phyloP scores from a whole-genome alignment of 192 early-diverging fungal species.

The Coemansia sp. region DNA sequence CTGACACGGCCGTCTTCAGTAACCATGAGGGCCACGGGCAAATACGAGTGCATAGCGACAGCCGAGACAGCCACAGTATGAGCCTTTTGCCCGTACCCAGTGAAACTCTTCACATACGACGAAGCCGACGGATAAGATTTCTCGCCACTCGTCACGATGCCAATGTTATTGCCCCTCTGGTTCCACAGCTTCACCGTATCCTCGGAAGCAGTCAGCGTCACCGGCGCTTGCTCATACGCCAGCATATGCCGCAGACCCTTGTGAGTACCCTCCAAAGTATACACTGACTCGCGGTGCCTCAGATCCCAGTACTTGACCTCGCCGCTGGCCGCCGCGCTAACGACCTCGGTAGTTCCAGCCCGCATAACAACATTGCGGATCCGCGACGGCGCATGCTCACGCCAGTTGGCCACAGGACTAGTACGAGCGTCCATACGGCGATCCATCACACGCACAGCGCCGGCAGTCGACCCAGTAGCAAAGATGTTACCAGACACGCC shows the following conservation, averaged over 20 bases:
- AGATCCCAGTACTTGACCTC: constrained; percentile 56
- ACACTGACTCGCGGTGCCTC: constrained; percentile 26
- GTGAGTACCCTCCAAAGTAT: constrained; percentile 38
- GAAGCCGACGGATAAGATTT: constrained; percentile 20
- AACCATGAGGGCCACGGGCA: constrained; percentile 51
- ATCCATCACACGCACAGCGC: constrained; percentile 55
- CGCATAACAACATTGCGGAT: constrained; percentile 45
- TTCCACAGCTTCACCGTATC: constrained; percentile 56
- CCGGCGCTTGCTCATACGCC: constrained; percentile 47
- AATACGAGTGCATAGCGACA: constrained; percentile 43
- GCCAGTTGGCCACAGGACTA: constrained; percentile 43
- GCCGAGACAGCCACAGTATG: constrained; percentile 10
- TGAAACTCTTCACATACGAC: constrained; percentile 43
- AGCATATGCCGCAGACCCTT: constrained; percentile 36
- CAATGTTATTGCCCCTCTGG: constrained; percentile 44
- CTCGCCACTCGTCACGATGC: constrained; percentile 31
- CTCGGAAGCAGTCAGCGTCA: constrained; percentile 45
- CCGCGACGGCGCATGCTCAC: constrained; percentile 37
- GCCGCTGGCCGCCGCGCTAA: constrained; percentile 46
- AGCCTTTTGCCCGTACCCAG: constrained; percentile 25
- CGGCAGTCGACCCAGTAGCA: constrained; percentile 44
- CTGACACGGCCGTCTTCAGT: constrained; percentile 38
- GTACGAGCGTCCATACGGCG: constrained; percentile 37
- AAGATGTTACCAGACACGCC: constrained; percentile 44
- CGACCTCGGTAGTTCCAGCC: constrained; percentile 37